Evolutionary conservation across 139 green algal species (phyloP), one percentile per base, ranked within the genome.

Genomic region (Volvox reticuliferus): DNA sequence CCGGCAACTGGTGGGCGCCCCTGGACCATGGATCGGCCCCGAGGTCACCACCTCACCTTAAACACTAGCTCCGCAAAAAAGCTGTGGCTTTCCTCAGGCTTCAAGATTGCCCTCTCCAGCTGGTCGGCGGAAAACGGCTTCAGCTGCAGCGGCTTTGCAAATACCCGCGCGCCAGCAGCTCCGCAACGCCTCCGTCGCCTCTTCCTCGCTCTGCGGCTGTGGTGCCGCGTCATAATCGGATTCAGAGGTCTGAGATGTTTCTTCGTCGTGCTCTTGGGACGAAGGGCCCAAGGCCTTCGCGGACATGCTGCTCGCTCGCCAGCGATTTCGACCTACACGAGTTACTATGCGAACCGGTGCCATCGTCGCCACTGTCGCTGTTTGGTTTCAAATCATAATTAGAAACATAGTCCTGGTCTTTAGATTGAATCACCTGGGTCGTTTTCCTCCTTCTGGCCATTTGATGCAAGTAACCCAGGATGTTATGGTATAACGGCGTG

Each of bases 61-160:
- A 79, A 92, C 50, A 95, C 50, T 21, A 95, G 75, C 76, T 95
- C 93, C 22, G 55, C 89, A 3, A 95, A 86, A 67, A 95, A 95
- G 75, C 92, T 68, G 50, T 73, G 62, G 85, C 93, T 89, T 17
- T 95, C 93, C 0, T 79, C 79, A 1, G 92, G 93, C 13, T 80
- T 30, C 35, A 94, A 62, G 30, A 95, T 32, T 21, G 93, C 91
- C 28, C 24, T 32, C 78, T 96, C 94, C 26, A 96, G 88, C 79
- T 87, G 50, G 20, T 96, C 94, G 2, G 87, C 80, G 0, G 89
- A 88, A 77, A 94, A 95, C 18, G 78, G 22, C 35, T 78, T 77
- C 1, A 94, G 24, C 73, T 91, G 92, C 19, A 95, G 63, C 9
- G 88, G 12, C 12, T 68, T 36, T 22, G 35, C 75, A 50, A 95